Base-by-base conservation (phyloP, 768 basidiomycete species). In the Peribolospora kevripleyi region DNA sequence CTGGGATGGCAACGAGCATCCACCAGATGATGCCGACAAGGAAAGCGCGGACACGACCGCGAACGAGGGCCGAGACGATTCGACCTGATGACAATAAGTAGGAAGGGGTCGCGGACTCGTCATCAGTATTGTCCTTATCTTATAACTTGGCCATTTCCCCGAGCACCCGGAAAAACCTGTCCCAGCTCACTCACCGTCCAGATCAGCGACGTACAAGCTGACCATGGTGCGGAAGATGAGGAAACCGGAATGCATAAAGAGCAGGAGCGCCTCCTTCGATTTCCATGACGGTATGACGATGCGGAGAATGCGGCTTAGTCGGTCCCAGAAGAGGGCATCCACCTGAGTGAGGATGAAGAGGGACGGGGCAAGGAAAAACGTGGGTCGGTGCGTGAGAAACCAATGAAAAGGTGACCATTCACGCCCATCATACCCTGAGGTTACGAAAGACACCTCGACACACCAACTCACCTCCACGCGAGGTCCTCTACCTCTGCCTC, bases 61-160 rank as follows among this genome's bases (percentile, higher is more conserved):
- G 80, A 41, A 98, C 91, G 7, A 98, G 76, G 50, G 84, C 86
- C 3, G 90, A 85, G 4, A 97, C 91, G 60, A 97, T 95, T 65
- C 86, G 47, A 25, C 25, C 25, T 25, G 25, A 60, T 41, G 53
- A 41, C 6, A 49, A 39, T 6, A 46, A 42, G 39, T 50, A 46
- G 53, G 37, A 45, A 6, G 46, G 11, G 11, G 39, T n/a, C n/a
- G 45, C 37, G 11, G 49, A 38, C 6, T 40, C 42, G 10, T 42
- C 11, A 6, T 11, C 49, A 50, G 3, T 11, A 37, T 2, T 25
- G 7, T 48, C n/a, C 7, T 7, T 37, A 6, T 36, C 50, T 6
- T 11, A 56, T 3, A 42, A 10, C 46, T 25, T 25, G 25, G 25
- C 25, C 25, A 1, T 1, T 25, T 25, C 25, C 25, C 25, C 25